A percentile compares a stretch with the other conserved stretches of the same genome.
phyloP scores from a whole-genome alignment of 768 basidiomycete genomes.

The Clavulina sp. region DNA sequence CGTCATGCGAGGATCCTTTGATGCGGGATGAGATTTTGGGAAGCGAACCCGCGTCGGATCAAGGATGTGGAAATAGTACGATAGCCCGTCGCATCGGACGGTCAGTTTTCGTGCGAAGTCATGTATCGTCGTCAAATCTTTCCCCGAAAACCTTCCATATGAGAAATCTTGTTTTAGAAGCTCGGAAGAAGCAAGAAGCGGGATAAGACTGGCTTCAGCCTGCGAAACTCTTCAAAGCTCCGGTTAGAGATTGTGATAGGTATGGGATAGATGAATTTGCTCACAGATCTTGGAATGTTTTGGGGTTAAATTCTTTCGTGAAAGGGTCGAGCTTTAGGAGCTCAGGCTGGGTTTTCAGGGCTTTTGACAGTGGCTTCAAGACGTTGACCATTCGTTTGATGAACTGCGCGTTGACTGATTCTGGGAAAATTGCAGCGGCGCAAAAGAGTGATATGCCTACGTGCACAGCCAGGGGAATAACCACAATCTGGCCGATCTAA shows the following conservation, averaged over 20 bases:
- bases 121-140: slow-evolving; percentile 37
- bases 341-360: slow-evolving; percentile 29
- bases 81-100: no score
- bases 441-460: slow-evolving; percentile 34
- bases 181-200: slow-evolving; percentile 32
- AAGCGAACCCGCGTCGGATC: no score
- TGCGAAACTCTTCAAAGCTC: slow-evolving; percentile 14
- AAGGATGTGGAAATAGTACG: no score
- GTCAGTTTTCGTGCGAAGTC: slow-evolving; percentile 24
- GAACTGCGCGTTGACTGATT: slow-evolving; percentile 42
- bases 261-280: no score
- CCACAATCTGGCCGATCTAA: slow-evolving; percentile 33
- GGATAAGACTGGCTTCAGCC: slow-evolving; percentile 33
- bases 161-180: slow-evolving; percentile 42
- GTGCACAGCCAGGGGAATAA: slow-evolving; percentile 44
- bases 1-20: no score
- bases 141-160: slow-evolving; percentile 40
- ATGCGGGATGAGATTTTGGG: no score
- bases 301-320: slow-evolving; percentile 28
- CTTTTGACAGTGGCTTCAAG: slow-evolving; percentile 29
- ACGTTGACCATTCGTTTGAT: slow-evolving; percentile 31
- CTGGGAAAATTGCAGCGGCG: slow-evolving; percentile 43
- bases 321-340: slow-evolving; percentile 29
- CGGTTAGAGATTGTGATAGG: slow-evolving; percentile 15
- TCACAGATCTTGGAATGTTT: no score